Evolutionary conservation across 1,139 yeast genomes (phyloP).

Genomic region (Protomyces lactucae-debilis): DNA sequence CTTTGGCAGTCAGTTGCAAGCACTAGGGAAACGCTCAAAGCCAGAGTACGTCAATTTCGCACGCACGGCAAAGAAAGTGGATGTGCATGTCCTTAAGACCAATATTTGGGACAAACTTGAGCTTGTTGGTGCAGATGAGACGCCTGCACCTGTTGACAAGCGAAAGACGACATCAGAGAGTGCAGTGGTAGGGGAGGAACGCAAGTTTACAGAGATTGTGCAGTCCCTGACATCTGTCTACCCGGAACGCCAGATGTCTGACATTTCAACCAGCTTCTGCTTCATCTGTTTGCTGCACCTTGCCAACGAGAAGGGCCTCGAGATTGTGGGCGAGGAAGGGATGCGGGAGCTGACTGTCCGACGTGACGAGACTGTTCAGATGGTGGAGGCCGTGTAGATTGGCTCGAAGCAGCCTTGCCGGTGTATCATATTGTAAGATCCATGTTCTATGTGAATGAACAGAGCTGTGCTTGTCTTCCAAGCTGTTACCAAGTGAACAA

Average conservation of each 20-base stretch:
- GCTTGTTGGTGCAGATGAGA: constrained; percentile 32
- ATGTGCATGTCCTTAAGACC: constrained; percentile 71
- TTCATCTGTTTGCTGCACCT: constrained; percentile 79
- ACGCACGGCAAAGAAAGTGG: constrained; percentile 76
- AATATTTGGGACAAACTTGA: constrained; percentile 66
- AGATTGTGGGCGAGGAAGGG: constrained; percentile 57
- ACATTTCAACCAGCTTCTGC: constrained; percentile 80
- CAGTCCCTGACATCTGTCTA: constrained; percentile 40
- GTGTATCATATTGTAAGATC: not conserved
- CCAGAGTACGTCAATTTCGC: constrained; percentile 71
- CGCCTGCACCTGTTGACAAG: not conserved
- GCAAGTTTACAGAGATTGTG: constrained; percentile 49
- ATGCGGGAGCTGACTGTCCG: constrained; percentile 26
- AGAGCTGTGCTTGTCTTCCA: not conserved
- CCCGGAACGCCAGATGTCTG: constrained; percentile 43
- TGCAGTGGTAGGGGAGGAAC: constrained; percentile 30
- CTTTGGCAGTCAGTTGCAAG: constrained; percentile 32
- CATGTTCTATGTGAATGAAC: not conserved
- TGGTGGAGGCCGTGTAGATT: constrained; percentile 9
- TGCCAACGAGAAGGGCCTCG: constrained; percentile 81
- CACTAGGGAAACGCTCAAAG: constrained; percentile 39
- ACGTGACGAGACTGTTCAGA: constrained; percentile 21
- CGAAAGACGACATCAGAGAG: not conserved
- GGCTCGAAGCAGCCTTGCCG: not conserved
- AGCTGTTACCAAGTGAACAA: not conserved